Evolutionary conservation across 2,329 filamentous ascomycete species (phyloP), one percentile per base, ranked within the genome.

Genomic region (Pseudopyricularia cyperi): DNA sequence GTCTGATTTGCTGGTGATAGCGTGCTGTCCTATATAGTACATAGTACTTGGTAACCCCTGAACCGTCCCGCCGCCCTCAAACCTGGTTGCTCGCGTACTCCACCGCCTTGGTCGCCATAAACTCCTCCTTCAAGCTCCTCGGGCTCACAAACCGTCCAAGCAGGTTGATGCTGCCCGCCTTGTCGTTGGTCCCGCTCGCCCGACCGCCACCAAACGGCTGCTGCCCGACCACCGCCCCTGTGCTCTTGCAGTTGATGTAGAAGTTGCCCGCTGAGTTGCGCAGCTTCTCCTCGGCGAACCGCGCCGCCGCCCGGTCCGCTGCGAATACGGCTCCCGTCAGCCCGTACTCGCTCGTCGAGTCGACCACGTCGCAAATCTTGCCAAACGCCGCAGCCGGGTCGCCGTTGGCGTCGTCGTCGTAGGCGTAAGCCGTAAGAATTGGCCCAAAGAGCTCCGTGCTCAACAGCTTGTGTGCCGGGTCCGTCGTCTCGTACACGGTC

Each of bases 41-140:
- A 14, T n/a, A 17, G 19, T 3, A 42, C 4, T 14, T 7, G n/a
- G n/a, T 15, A 42, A 42, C 12, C 32, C 32, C 37, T 42, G 22
- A 26, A 1, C 22, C 33, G 8, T 50, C 14, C 22, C 4, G 7
- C 24, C 37, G 2, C 24, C n/a, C 19, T 46, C 37, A 82, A 19
- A 74, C 67, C 66, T 83, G 82, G 65, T 89, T 89, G 68, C 83
- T 87, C 19, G 83, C 82, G 65, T 89, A 89, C 51, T 65, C 65
- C 32, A 89, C 82, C 65, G 74, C 72, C 33, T 75, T 74, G 33
- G 79, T 82, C 3, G 79, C 69, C 55, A 71, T 68, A 60, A 87
- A 89, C 71, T 89, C 85, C 73, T 89, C 85, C 78, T 79, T 80
- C 57, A 80, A 68, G 6, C 72, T 71, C 51, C 75, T 63, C 52